Evolutionary conservation across 495 filamentous ascomycete genomes (phyloP), one percentile per base, ranked within the genome.

Genomic region (Pyrenula aspistea): DNA sequence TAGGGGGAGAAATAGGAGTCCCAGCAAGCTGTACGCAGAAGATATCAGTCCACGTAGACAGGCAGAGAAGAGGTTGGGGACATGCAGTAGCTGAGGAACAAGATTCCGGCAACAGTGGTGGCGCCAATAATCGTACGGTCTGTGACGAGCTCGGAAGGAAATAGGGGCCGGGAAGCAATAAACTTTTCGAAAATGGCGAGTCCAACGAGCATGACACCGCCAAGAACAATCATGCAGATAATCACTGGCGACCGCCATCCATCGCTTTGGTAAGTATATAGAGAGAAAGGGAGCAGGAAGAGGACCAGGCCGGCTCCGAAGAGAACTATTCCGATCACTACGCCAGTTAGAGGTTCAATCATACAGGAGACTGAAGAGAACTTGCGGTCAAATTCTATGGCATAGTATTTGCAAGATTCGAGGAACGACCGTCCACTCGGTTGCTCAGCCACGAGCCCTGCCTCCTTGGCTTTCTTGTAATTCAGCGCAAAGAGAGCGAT

Each of bases 111-210:
- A 4, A 85, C 67, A 19, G 81, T 53, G 57, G 77, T 83, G n/a
- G 84, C 81, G 22, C 82, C 82, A 0, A 85, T 58, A 24, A 88
- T 78, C 53, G 84, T 87, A 47, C 83, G 82, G 56, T 85, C 78
- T 55, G 65, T 75, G 54, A 89, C 68, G 1, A 87, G 71, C 25
- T 77, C 67, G 63, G 77, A 85, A 20, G 75, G 74, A 48, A 89
- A 73, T 62, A 89, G 85, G 10, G 77, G 75, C 22, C 64, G 63
- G 54, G 77, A 75, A 11, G 85, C 74, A 51, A 76, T 56, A 64
- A 63, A 78, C 58, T 73, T 74, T 65, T 88, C 86, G 68, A 75
- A 85, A 0, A 82, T 56, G 1, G 66, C 74, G 56, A 89, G 87
- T 49, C 70, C 71, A 47, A 83, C 68, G 31, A 86, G 64, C 2